These are phyloP conservation scores for Acer yangbiense DNA, from an alignment of 345 rosid genomes.

Conservation along the genomic window DNA sequence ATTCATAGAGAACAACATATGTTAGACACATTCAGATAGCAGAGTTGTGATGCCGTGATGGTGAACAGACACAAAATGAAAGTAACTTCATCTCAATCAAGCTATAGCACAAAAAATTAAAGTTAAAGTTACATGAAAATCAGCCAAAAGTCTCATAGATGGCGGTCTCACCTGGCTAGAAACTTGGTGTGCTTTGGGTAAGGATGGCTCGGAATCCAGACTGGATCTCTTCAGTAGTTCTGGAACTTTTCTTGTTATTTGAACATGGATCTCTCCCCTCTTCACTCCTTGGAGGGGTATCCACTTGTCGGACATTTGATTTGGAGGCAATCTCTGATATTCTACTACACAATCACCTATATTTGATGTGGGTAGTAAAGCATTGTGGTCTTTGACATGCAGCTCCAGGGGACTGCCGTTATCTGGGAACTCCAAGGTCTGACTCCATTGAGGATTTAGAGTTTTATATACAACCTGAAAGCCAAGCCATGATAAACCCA, in stretches of 20 bases:
- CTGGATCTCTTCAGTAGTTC: constrained; percentile 53
- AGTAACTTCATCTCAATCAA: neutral
- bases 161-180: constrained; percentile 50
- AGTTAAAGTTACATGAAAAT: neutral
- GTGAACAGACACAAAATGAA: neutral
- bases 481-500: constrained; percentile 6
- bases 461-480: constrained; percentile 78
- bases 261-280: constrained; percentile 81
- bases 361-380: constrained; percentile 76
- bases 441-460: constrained; percentile 82
- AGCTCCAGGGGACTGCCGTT: constrained; percentile 75
- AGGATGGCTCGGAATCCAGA: constrained; percentile 55
- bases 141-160: neutral
- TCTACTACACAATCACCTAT: constrained; percentile 88
- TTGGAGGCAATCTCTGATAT: constrained; percentile 81
- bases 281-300: constrained; percentile 96
- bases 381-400: constrained; percentile 87
- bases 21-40: neutral
- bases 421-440: constrained; percentile 88
- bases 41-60: neutral
- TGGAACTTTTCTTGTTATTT: constrained; percentile 70
- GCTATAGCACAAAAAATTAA: neutral
- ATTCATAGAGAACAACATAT: neutral
- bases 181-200: constrained; percentile 53
- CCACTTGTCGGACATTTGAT: constrained; percentile 87